Evolutionary conservation across 306 rosid species (phyloP), one percentile per base, ranked within the genome.

Genomic region (Acacia crassicarpa): DNA sequence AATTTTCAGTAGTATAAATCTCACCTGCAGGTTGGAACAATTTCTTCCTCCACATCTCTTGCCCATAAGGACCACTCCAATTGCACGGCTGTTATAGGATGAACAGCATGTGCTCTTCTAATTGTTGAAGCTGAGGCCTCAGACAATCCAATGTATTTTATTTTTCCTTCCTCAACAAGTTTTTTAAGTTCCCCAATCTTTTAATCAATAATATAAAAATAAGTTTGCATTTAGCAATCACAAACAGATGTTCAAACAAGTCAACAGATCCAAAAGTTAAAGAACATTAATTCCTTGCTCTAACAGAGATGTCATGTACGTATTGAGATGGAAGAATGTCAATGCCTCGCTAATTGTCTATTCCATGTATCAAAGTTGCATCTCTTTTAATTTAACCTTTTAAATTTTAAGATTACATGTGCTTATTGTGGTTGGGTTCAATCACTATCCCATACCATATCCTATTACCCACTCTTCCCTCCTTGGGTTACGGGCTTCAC

Each of bases 111-210:
- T 61, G 94, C 92, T 88, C 92, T 87, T 85, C 92, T 86, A 67
- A 88, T 90, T 15, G 94, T 87, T n/a, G 91, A 85, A 63, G 94
- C 86, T 4, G 94, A 90, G 8, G 94, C 94, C 87, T 90, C 94
- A 0, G 90, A 88, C 1, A 90, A 59, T 43, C 92, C 94, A 56
- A 87, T 87, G 87, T 90, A 90, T 58, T 85, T 88, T 70, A 90
- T 80, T 71, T 88, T 90, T 33, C 94, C 92, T 67, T 87, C 94
- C 84, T 88, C 94, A 65, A 88, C 87, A 1, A 86, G 83, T 75
- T 86, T 90, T 78, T 90, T 90, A 35, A 90, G 86, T 38, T 90
- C 94, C 23, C 90, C 94, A 67, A 86, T 74, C 94, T 90, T 68
- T 19, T 56, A n/a, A n/a, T 40, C 48, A 6, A 76, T 27, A 51